Conservation (phyloP, 2,329 filamentous ascomycete genomes). For the Thermothelomyces thermophilus region DNA sequence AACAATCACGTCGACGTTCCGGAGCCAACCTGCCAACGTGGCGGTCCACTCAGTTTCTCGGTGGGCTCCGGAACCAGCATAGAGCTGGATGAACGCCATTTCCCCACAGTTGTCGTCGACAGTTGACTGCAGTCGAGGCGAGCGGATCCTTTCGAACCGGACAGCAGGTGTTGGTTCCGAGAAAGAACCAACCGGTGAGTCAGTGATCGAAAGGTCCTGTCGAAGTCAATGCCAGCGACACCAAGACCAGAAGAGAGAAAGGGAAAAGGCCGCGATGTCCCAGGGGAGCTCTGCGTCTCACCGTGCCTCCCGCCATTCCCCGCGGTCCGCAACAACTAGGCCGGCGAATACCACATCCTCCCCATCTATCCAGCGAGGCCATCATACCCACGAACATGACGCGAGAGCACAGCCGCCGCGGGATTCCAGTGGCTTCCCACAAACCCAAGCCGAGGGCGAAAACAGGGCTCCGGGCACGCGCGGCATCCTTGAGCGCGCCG, state of each 20-base stretch:
- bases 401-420: slow-evolving; percentile 26
- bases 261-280: slow-evolving; percentile 59
- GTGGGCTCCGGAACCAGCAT: slow-evolving; percentile 19
- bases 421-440: slow-evolving; percentile 25
- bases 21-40: slow-evolving; percentile 19
- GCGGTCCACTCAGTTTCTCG: slow-evolving; percentile 23
- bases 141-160: slow-evolving; percentile 13
- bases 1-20: slow-evolving; percentile 10
- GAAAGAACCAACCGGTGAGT: slow-evolving; percentile 17
- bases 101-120: slow-evolving; percentile 15
- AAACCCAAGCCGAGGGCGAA: slow-evolving; percentile 29
- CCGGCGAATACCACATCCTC: slow-evolving; percentile 31
- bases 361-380: slow-evolving; percentile 28
- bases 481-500: slow-evolving; percentile 40
- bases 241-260: slow-evolving; percentile 44
- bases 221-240: slow-evolving; percentile 52
- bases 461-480: slow-evolving; percentile 36
- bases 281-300: slow-evolving; percentile 52
- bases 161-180: slow-evolving; percentile 18
- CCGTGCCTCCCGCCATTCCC: slow-evolving; percentile 46
- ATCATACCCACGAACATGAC: slow-evolving; percentile 29
- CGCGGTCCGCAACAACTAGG: slow-evolving; percentile 40
- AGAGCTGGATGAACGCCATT: slow-evolving; percentile 19
- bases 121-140: slow-evolving; percentile 15
- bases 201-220: slow-evolving; percentile 22